These are phyloP conservation scores for Trifolium pratense DNA, from an alignment of 306 rosid genomes.

Conservation along the genomic window DNA sequence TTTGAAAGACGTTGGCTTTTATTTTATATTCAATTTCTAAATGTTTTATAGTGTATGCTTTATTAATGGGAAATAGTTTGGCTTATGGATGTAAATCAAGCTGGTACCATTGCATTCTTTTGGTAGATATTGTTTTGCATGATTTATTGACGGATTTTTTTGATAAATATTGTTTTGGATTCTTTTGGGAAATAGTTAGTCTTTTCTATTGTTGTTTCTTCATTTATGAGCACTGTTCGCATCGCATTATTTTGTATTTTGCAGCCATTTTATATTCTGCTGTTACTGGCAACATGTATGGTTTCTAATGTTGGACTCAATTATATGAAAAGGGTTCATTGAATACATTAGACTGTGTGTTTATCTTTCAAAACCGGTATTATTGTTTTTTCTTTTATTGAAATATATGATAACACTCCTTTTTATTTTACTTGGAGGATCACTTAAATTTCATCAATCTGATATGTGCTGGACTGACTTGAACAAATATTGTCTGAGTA, in stretches of 20 bases:
- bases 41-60: slow-evolving; percentile 4
- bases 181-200: too few relatives aligned
- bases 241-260: slow-evolving; percentile 5
- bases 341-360: neutral
- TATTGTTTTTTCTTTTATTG: neutral
- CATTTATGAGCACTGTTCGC: slow-evolving; percentile 3
- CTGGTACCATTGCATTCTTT: slow-evolving; percentile 14
- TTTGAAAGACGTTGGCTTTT: slow-evolving; percentile 8
- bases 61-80: slow-evolving; percentile 28
- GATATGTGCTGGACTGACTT: neutral
- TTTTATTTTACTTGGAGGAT: neutral
- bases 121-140: slow-evolving; percentile 1
- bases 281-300: neutral
- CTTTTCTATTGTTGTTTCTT: slow-evolving; percentile 27
- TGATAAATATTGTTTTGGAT: too few relatives aligned
- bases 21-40: neutral
- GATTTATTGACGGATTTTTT: slow-evolving; percentile 9
- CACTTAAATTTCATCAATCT: neutral
- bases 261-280: neutral
- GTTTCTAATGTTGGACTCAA: neutral
- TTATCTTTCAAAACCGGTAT: neutral
- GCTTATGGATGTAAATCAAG: neutral
- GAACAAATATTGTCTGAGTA: neutral
- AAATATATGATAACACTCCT: neutral
- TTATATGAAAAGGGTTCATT: neutral